Base-by-base conservation (phyloP, 2,329 filamentous ascomycete genomes). In the Gaeumannomyces sp. region DNA sequence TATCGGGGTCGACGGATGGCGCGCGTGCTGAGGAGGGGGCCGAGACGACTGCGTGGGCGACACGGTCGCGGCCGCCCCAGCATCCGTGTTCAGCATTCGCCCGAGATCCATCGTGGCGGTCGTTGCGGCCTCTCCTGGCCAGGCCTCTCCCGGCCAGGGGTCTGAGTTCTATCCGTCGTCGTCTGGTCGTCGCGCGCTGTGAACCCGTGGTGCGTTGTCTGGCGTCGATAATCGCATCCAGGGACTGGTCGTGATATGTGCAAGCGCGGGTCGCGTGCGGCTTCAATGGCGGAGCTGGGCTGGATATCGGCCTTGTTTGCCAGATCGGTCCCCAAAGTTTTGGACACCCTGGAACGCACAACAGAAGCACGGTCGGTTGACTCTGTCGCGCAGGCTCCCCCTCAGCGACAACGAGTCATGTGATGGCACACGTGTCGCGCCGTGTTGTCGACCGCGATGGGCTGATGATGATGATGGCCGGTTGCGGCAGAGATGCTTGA, bases 1-100 rank as follows among this genome's bases (percentile, higher is more conserved):
- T 38, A 76, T 68, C 10, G 77, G 77, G 3, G 77, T 79, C 6
- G 70, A 72, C 8, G 65, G 76, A 63, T 63, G 72, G 73, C 71
- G 71, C 61, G 70, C 65, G 64, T 63, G 72, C 33, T 45, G 73
- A 61, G 66, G 73, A 16, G 72, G 67, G 31, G 56, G 64, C 61
- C 62, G 64, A 68, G 69, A 71, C 63, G 61, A 71, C 31, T 66
- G 72, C 35, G 72, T 69, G n/a, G 69, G 69, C n/a, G 70, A 65
- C 60, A 73, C 70, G 64, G 74, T 72, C 67, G 74, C 75, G 65
- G 73, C 70, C 62, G 74, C 73, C 62, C 77, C 79, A 69, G 76
- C 80, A 67, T 83, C 83, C 50, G 79, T 77, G 73, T 86, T 87
- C 61, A 87, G 75, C 70, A 87, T 82, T 22, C 79, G 80, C 68